phyloP scores from a whole-genome alignment of 306 rosid genomes.

The Rosa multiflora region DNA sequence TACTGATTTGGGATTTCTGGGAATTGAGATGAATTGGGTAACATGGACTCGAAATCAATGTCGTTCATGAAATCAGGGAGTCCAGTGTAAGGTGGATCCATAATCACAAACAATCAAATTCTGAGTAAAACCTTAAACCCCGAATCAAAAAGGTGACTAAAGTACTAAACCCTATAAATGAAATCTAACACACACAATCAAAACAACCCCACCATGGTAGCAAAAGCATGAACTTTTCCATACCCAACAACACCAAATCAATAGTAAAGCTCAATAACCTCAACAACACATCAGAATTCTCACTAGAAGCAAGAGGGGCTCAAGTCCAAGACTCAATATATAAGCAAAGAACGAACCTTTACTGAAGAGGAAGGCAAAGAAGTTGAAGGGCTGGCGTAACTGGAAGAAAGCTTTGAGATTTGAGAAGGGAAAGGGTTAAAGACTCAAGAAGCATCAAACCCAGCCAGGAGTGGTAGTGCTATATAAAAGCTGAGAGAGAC shows the following conservation, averaged over 20 bases:
- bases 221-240: neutral
- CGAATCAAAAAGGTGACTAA: neutral
- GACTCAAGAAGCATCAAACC: neutral
- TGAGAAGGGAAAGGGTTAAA: neutral
- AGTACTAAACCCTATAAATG: neutral
- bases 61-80: slow-evolving; percentile 29
- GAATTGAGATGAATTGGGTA: slow-evolving; percentile 23
- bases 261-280: slow-evolving; percentile 15
- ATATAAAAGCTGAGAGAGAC: neutral
- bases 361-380: neutral
- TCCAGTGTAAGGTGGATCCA: slow-evolving; percentile 30
- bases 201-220: neutral
- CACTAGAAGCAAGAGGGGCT: neutral
- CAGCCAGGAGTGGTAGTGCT: neutral
- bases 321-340: neutral
- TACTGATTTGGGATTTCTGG: slow-evolving; percentile 13
- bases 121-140: neutral
- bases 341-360: slow-evolving; percentile 16
- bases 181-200: neutral
- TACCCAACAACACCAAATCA: neutral
- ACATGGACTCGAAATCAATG: slow-evolving; percentile 2
- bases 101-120: slow-evolving; percentile 6
- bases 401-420: neutral
- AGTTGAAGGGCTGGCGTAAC: slow-evolving; percentile 5
- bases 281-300: neutral